These are phyloP conservation scores for Yamadazyma endophytica DNA, from an alignment of 805 yeast species.

Conservation along the genomic window DNA sequence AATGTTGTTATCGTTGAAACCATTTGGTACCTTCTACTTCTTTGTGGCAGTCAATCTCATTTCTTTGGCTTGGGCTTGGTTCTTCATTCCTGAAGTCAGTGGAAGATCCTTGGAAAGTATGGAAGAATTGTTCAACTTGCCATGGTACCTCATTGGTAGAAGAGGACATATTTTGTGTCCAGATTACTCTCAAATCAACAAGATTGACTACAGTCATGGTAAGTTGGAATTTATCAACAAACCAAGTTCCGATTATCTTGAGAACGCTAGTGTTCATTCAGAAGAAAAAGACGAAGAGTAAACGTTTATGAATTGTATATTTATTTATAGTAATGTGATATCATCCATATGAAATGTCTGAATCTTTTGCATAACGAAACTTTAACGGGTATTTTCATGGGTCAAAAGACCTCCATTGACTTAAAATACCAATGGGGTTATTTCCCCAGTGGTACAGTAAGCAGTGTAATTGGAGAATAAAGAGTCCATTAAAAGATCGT, in stretches of 20 bases:
- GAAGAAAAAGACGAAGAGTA: constrained; percentile 9
- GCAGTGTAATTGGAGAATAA: constrained; percentile 34
- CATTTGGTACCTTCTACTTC: constrained; percentile 50
- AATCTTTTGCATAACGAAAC: no score
- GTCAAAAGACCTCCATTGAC: no score
- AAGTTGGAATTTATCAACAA: constrained; percentile 10
- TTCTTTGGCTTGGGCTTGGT: constrained; percentile 45
- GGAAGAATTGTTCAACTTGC: constrained; percentile 49
- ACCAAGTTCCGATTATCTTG: constrained; percentile 8
- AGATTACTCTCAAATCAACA: constrained; percentile 42
- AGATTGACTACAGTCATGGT: constrained; percentile 19
- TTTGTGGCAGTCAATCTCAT: constrained; percentile 40
- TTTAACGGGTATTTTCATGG: no score
- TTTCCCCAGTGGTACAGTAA: constrained; percentile 21
- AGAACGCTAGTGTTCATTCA: constrained; percentile 9
- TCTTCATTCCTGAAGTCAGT: constrained; percentile 47
- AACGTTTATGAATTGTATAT: background rate
- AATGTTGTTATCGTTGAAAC: constrained; percentile 43
- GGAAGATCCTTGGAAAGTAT: constrained; percentile 51
- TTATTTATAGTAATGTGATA: no score
- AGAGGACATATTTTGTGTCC: constrained; percentile 50
- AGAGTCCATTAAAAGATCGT: constrained; percentile 25
- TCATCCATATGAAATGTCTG: no score
- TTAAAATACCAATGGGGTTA: constrained; percentile 6
- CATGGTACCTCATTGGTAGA: constrained; percentile 58